These are phyloP conservation scores for Aurinia saxatilis DNA, from an alignment of 345 rosid species.

Conservation along the genomic window DNA sequence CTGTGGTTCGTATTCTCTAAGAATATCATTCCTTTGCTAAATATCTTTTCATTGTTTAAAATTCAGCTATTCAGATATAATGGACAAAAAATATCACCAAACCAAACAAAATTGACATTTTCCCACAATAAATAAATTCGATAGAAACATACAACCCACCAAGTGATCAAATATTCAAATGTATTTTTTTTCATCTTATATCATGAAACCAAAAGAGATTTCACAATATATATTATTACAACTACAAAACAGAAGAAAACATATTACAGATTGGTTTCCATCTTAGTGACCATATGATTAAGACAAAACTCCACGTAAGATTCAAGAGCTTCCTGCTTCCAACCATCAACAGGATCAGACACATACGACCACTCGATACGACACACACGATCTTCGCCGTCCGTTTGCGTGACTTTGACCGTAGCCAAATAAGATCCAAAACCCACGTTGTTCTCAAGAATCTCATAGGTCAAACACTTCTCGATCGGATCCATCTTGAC, in stretches of 20 bases:
- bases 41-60: too few relatives aligned
- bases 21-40: not conserved
- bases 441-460: constrained; percentile 48
- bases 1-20: not conserved
- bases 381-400: constrained; percentile 33
- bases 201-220: not conserved
- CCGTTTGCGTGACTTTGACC: constrained; percentile 25
- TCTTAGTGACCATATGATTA: constrained; percentile 36
- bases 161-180: not conserved
- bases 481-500: constrained; percentile 34
- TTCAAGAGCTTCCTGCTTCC: constrained; percentile 39
- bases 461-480: constrained; percentile 51
- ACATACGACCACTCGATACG: constrained; percentile 60
- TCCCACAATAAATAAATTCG: too few relatives aligned
- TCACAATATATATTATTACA: not conserved
- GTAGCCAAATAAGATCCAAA: constrained; percentile 43
- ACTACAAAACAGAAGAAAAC: not conserved
- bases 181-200: not conserved
- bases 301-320: constrained; percentile 30
- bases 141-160: not conserved
- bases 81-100: too few relatives aligned
- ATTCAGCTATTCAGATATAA: too few relatives aligned
- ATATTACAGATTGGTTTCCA: constrained; percentile 30
- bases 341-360: constrained; percentile 52
- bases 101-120: too few relatives aligned